Percentiles rank a stretch among this genome's conserved stretches.
phyloP scores from a whole-genome alignment of 2,329 filamentous ascomycete genomes.

The Diaporthe citrichinensis region DNA sequence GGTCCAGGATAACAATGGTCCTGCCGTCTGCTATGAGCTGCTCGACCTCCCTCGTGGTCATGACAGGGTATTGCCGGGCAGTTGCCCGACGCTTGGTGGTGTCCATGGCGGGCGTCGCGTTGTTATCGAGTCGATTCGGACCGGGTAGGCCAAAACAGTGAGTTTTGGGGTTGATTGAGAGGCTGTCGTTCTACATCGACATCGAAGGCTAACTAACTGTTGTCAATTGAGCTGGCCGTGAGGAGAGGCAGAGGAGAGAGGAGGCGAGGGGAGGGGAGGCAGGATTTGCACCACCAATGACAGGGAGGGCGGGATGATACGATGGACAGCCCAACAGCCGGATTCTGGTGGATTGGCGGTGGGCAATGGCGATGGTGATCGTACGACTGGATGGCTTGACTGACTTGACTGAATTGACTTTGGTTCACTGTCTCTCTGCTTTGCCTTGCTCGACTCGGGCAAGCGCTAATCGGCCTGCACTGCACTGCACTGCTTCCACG shows the following conservation, averaged over 20 bases:
- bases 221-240: conserved; percentile 14
- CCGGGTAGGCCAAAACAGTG: background rate
- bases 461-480: background rate
- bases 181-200: background rate
- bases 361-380: conserved; percentile 21
- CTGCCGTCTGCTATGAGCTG: conserved; percentile 85
- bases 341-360: conserved; percentile 18
- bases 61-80: conserved; percentile 51
- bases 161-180: background rate
- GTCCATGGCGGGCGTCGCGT: conserved; percentile 35
- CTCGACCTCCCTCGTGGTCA: conserved; percentile 75
- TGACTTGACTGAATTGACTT: background rate
- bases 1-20: conserved; percentile 84
- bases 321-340: conserved; percentile 1
- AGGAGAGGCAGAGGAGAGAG: background rate
- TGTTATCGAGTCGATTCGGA: background rate
- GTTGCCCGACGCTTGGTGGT: conserved; percentile 25
- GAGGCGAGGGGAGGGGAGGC: background rate
- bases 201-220: background rate
- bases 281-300: background rate
- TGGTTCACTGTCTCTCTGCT: background rate
- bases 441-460: background rate
- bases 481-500: background rate
- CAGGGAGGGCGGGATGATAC: background rate
- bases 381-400: conserved; percentile 6